A percentile compares a stretch with the other conserved stretches of the same genome.
phyloP scores from a whole-genome alignment of 495 filamentous ascomycete genomes.

The Lasiosphaeria hispida region DNA sequence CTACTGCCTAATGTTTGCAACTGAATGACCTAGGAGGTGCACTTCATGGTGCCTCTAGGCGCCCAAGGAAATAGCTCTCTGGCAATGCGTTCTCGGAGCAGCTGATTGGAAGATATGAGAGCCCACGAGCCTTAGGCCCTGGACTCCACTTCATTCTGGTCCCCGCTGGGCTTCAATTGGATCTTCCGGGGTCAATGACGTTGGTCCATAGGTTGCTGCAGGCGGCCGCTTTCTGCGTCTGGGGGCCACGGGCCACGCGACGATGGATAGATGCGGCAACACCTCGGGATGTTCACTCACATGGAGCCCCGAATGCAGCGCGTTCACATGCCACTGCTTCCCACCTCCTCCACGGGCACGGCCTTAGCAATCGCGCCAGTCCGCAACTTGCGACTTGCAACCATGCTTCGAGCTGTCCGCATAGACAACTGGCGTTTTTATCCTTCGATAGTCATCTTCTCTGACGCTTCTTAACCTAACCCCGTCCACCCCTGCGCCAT shows the following conservation, averaged over 20 bases:
- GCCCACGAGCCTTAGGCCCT: too few relatives aligned
- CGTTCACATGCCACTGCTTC: constrained; percentile 7
- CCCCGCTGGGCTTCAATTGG: too few relatives aligned
- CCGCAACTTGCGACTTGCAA: not conserved
- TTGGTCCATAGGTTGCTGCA: not conserved
- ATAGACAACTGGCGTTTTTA: constrained; percentile 7
- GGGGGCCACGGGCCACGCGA: not conserved
- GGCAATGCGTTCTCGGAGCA: too few relatives aligned
- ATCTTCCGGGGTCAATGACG: too few relatives aligned
- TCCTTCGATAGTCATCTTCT: constrained; percentile 4
- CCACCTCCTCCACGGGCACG: not conserved
- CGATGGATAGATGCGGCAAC: constrained; percentile 3
- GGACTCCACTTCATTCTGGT: too few relatives aligned
- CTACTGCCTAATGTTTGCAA: too few relatives aligned
- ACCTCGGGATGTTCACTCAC: constrained; percentile 2
- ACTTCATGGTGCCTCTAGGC: too few relatives aligned
- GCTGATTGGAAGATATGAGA: too few relatives aligned
- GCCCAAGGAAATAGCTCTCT: too few relatives aligned
- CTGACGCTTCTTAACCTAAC: not conserved
- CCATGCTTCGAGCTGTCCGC: constrained; percentile 9
- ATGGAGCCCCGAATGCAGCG: not conserved
- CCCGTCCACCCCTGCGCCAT: not conserved
- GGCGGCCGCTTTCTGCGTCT: not conserved
- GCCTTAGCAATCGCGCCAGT: not conserved
- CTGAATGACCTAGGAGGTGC: too few relatives aligned